phyloP scores from a whole-genome alignment of 331 rosid genomes.

The Malus hybrid region DNA sequence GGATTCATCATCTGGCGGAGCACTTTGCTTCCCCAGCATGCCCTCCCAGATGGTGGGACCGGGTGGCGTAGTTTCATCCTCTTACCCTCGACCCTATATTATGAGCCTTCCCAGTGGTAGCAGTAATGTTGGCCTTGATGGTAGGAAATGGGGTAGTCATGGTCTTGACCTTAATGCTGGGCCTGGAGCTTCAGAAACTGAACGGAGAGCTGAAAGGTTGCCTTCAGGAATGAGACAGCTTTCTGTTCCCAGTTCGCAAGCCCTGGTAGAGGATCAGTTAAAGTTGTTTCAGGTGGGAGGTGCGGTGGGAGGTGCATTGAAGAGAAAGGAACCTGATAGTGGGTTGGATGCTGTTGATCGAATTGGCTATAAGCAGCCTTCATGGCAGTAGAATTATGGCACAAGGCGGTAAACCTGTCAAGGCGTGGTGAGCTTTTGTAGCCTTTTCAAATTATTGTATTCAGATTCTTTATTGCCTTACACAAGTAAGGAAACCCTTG shows the following conservation, averaged over 20 bases:
- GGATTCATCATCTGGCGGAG: conserved; percentile 54
- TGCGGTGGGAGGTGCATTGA: conserved; percentile 37
- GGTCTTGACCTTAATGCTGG: conserved; percentile 82
- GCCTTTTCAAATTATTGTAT: background rate
- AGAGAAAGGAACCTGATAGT: conserved; percentile 76
- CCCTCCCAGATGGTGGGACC: conserved; percentile 60
- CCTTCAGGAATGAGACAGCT: conserved; percentile 44
- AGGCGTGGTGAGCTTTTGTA: conserved; percentile 21
- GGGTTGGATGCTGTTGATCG: conserved; percentile 53
- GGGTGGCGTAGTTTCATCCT: conserved; percentile 45
- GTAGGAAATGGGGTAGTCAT: conserved; percentile 71
- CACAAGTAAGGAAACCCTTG: background rate
- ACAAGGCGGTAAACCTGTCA: conserved; percentile 2
- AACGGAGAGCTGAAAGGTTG: conserved; percentile 52
- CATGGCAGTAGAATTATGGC: conserved; percentile 46
- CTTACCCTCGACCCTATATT: conserved; percentile 54
- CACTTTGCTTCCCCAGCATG: conserved; percentile 58
- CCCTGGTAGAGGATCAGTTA: conserved; percentile 50
- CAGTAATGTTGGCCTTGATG: conserved; percentile 49
- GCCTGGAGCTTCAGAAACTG: conserved; percentile 49
- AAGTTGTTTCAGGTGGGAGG: conserved; percentile 55
- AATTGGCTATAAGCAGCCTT: conserved; percentile 48
- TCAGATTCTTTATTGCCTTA: background rate
- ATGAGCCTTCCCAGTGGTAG: conserved; percentile 56
- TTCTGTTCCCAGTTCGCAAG: conserved; percentile 48